phyloP scores from a whole-genome alignment of 2,329 filamentous ascomycete genomes.

The Hypoxylon sp. region DNA sequence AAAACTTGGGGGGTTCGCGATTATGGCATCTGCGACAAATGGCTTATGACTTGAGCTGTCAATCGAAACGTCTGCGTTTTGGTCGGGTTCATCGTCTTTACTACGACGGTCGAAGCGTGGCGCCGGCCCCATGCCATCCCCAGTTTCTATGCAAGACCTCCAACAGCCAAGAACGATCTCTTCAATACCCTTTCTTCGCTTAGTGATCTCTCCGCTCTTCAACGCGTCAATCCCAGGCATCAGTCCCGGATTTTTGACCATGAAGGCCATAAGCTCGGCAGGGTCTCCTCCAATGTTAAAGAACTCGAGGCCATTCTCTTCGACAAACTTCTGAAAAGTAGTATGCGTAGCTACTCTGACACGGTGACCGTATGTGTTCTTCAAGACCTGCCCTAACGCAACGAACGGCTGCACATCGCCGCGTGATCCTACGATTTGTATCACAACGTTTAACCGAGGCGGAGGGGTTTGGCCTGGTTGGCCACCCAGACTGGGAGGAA shows the following conservation, averaged over 20 bases:
- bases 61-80: constrained; percentile 30
- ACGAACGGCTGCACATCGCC: constrained; percentile 72
- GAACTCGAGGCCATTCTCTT: constrained; percentile 67
- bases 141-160: constrained; percentile 79
- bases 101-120: constrained; percentile 56
- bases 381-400: constrained; percentile 65
- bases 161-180: constrained; percentile 79
- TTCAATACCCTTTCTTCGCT: constrained; percentile 75
- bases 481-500: constrained; percentile 79
- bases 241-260: constrained; percentile 81
- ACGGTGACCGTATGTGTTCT: constrained; percentile 64
- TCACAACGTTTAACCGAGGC: constrained; percentile 64
- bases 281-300: constrained; percentile 70
- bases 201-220: constrained; percentile 75
- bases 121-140: constrained; percentile 67
- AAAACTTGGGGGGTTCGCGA: constrained; percentile 74
- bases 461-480: constrained; percentile 62
- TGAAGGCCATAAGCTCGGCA: constrained; percentile 68
- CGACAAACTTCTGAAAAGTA: constrained; percentile 67
- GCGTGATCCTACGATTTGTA: constrained; percentile 66
- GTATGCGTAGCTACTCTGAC: constrained; percentile 70
- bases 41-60: constrained; percentile 45
- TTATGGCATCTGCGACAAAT: constrained; percentile 54
- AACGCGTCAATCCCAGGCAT: constrained; percentile 79
- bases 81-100: constrained; percentile 37